Evolutionary conservation across 495 filamentous ascomycete species (phyloP), one percentile per base, ranked within the genome.

Genomic region (Diplogelasinospora grovesii): DNA sequence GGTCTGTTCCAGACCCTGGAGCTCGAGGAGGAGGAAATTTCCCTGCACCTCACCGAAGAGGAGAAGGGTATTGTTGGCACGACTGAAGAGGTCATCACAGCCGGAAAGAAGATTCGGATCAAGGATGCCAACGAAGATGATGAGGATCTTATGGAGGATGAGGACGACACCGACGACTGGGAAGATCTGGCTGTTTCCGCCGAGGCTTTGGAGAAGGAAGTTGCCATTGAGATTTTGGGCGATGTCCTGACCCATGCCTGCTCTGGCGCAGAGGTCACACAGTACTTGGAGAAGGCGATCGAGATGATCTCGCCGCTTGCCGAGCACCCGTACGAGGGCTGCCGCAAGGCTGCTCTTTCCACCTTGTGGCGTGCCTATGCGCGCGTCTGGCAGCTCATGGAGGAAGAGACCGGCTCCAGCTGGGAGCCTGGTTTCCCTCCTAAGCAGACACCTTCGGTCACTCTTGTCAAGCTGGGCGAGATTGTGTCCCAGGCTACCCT

Each of bases 201-300:
- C 27, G 77, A 96, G 36, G 88, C 90, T 16, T 71, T 95, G 43
- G 92, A 98, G 70, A 96, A 98, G 64, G 92, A 98, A 66, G 94
- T 97, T 43, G 92, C 93, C 29, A 75, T 93, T 28, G 92, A 98
- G 65, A 88, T 95, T 10, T 70, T 96, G 28, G 92, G 90, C 38
- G 92, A 98, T 54, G 75, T 98, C 22, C 78, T 98, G 49, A 85
- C 84, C 26, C 77, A 93, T 64, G 85, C 87, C 29, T 85, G 82
- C 56, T 69, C 70, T 43, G 71, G 81, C 26, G 87, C 76, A 57
- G 64, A 94, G 22, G 89, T 92, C 10, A 50, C 61, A 42, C 50
- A 56, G 41, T 96, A 90, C 63, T 82, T 97, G 41, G 79, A 96
- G 66, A 86, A 85, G 74, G 86, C 89, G 8, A 73, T 98, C 38